A percentile compares a stretch with the other conserved stretches of the same genome.
These are phyloP conservation scores for Juglanconis juglandina DNA, from an alignment of 2,329 filamentous ascomycete genomes.

Conservation along the genomic window DNA sequence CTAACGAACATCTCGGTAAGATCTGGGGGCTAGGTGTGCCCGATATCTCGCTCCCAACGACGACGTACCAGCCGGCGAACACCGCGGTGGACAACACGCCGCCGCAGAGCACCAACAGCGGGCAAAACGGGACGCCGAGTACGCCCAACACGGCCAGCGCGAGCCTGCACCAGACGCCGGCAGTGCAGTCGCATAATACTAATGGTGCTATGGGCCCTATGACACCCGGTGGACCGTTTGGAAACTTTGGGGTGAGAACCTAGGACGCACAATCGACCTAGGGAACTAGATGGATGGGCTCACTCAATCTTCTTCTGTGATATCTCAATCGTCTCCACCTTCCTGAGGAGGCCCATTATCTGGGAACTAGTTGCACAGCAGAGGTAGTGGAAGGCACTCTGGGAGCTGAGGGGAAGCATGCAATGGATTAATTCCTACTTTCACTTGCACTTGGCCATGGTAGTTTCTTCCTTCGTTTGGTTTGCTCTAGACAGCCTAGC, in stretches of 20 bases:
- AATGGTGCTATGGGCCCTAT: constrained; percentile 65
- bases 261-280: constrained; percentile 11
- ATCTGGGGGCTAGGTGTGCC: constrained; percentile 88
- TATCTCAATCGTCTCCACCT: no score
- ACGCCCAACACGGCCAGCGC: constrained; percentile 62
- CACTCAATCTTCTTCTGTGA: no score
- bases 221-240: constrained; percentile 77
- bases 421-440: no score
- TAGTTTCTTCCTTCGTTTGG: no score
- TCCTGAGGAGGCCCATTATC: no score
- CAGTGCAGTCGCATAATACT: constrained; percentile 50
- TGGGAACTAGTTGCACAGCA: no score
- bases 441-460: no score
- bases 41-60: constrained; percentile 43
- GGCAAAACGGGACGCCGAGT: constrained; percentile 51
- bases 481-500: no score
- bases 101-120: constrained; percentile 31
- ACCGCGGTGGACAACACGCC: constrained; percentile 37
- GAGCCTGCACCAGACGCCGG: constrained; percentile 47
- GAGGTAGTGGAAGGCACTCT: no score
- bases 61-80: constrained; percentile 4
- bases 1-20: constrained; percentile 79
- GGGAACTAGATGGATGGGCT: no score
- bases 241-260: constrained; percentile 59
- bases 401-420: no score